Conservation (phyloP, 1,139 yeast genomes). For the Wickerhamomyces sp. region DNA sequence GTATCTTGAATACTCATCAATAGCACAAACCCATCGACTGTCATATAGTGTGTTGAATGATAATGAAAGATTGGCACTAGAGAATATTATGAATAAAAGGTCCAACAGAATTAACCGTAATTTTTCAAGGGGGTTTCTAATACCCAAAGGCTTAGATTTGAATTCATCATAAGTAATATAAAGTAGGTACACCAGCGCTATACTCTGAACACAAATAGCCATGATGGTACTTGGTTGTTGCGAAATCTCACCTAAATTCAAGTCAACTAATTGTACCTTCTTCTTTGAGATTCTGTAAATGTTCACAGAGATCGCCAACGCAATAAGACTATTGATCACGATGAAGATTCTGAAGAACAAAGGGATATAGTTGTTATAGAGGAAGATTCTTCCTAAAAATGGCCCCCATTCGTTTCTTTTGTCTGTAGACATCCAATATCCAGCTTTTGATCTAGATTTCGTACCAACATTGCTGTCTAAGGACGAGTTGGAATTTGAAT, state of each 20-base stretch:
- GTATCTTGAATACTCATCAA: constrained; percentile 26
- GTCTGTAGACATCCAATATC: constrained; percentile 64
- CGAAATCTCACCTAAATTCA: constrained; percentile 33
- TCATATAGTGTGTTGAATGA: constrained; percentile 83
- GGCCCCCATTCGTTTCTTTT: constrained; percentile 67
- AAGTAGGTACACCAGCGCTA: constrained; percentile 70
- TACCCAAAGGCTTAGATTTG: constrained; percentile 84
- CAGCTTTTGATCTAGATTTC: constrained; percentile 50
- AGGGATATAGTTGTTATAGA: constrained; percentile 79
- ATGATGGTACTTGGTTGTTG: constrained; percentile 90
- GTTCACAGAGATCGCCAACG: constrained; percentile 66
- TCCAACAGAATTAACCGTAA: constrained; percentile 76
- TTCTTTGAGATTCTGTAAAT: constrained; percentile 48
- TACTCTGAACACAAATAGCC: constrained; percentile 82
- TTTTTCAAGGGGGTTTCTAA: constrained; percentile 79
- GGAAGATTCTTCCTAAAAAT: constrained; percentile 50
- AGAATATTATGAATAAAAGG: constrained; percentile 80
- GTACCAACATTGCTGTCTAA: constrained; percentile 24
- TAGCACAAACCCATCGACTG: constrained; percentile 73
- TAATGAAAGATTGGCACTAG: constrained; percentile 84
- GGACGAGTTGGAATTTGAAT: constrained; percentile 8
- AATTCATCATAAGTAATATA: constrained; percentile 91
- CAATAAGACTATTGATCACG: constrained; percentile 53
- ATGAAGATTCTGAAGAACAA: constrained; percentile 68
- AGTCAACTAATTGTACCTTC: constrained; percentile 19